Evolutionary conservation across 2,329 filamentous ascomycete genomes (phyloP), one percentile per base, ranked within the genome.

Genomic region (Knoxdaviesia capensis): DNA sequence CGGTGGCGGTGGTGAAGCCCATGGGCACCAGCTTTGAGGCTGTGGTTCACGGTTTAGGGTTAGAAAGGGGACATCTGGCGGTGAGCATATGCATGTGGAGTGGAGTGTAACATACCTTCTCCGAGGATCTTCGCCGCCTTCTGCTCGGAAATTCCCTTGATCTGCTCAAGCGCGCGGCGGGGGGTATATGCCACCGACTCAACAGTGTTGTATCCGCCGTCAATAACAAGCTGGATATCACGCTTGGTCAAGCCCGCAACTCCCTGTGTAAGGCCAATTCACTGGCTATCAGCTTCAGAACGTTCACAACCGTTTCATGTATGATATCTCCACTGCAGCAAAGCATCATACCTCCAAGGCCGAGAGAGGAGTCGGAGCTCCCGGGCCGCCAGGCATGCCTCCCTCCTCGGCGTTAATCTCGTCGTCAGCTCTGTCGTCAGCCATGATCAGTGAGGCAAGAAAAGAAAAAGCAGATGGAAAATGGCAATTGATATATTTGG

Each of bases 1-100:
- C 92, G 0, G 90, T 98, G 4, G 90, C 90, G 0, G 90, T 98
- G 1, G 92, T 98, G 57, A 98, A 98, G 36, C 90, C 90, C 87
- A 98, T 94, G 0, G 90, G 90, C 1, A 98, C 90, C 41, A 96
- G 72, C 59, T 94, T 98, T 1, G 86, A 87, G 31, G 88, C 88
- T 92, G 50, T 32, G 86, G 87, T 90, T 50, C 10, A 32, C 9
- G 31, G 29, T 38, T 11, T 8, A 37, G 31, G 31, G 11, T 42
- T 36, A 48, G 44, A 40, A 40, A 29, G 7, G 35, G 28, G 5
- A n/a, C 5, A 34, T 6, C 36, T 38, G 6, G 38, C 8, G 43
- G 39, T 28, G 31, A 36, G 5, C 35, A 41, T 3, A 45, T 43
- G 49, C 38, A 51, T 45, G 46, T 29, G 20, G 20, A 20, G 20